Conservation (phyloP, 1,284 basidiomycete genomes). For the Agaricales sp. region DNA sequence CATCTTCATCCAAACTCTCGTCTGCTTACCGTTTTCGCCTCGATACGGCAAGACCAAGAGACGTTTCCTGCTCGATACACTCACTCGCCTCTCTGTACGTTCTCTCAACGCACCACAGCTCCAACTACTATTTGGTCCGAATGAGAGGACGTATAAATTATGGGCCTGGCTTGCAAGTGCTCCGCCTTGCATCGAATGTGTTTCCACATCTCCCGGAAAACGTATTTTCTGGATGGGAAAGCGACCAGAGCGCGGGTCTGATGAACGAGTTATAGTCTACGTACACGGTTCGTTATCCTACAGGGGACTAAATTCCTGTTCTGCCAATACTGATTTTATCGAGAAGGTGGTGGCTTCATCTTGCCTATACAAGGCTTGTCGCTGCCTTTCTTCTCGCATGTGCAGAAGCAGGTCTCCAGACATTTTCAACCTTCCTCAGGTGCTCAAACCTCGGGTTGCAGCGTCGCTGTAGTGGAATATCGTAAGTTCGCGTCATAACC, state of each 20-base stretch:
- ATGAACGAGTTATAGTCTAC: not conserved
- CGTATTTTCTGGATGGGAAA: not conserved
- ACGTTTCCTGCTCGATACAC: not conserved
- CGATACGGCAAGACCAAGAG: not conserved
- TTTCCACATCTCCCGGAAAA: not conserved
- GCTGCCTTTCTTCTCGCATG: not conserved
- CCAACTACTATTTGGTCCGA: not conserved
- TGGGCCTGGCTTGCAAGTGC: not conserved
- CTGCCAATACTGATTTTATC: not conserved
- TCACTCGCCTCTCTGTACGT: not conserved
- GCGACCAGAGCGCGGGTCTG: not conserved
- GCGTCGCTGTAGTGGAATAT: not conserved
- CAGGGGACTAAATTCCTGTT: not conserved
- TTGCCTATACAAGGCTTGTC: not conserved
- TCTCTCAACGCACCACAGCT: not conserved
- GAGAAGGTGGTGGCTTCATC: not conserved
- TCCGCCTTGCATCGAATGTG: not conserved
- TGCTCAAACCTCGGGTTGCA: not conserved
- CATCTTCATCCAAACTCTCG: not conserved
- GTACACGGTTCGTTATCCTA: not conserved
- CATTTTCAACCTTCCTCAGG: not conserved
- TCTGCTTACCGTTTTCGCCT: not conserved
- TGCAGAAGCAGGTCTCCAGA: too few relatives aligned
- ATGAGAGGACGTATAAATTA: not conserved
- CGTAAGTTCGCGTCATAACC: not conserved